Conservation (phyloP, 371 early-diverging fungal species). For the Mortierella sp. region DNA sequence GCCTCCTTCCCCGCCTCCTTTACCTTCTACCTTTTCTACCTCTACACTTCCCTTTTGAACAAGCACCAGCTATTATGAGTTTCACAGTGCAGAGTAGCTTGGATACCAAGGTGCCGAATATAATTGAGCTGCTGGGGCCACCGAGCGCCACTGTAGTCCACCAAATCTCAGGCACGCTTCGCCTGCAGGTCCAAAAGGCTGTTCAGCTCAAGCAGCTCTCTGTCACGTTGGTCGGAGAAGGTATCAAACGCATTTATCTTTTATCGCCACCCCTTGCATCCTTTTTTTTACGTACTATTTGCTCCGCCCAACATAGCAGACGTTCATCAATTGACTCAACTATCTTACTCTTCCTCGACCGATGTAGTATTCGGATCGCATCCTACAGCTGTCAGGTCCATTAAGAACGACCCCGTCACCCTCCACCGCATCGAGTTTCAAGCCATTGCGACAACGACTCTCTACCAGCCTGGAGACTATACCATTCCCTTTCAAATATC, state of each 20-base stretch:
- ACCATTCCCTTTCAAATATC: constrained; percentile 27
- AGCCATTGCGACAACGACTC: constrained; percentile 19
- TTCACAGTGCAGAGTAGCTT: constrained; percentile 32
- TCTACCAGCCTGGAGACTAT: constrained; percentile 38
- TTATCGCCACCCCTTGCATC: too few species aligned
- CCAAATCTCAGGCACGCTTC: constrained; percentile 34
- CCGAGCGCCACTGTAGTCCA: constrained; percentile 29
- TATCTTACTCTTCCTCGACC: neutral
- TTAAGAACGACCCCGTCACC: constrained; percentile 21
- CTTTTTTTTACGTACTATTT: neutral
- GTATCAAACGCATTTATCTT: constrained; percentile 3
- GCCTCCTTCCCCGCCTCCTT: neutral
- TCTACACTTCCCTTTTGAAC: neutral
- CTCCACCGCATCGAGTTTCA: constrained; percentile 21
- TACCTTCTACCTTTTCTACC: neutral
- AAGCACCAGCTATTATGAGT: constrained; percentile 10
- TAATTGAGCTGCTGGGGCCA: constrained; percentile 43
- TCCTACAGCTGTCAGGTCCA: neutral
- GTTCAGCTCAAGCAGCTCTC: constrained; percentile 36
- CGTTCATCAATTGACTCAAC: neutral
- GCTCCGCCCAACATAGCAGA: neutral
- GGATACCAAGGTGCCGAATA: constrained; percentile 36
- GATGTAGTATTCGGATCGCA: constrained; percentile 2
- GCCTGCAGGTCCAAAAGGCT: constrained; percentile 33
- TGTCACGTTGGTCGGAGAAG: constrained; percentile 38